Evolutionary conservation across 345 rosid species (phyloP).

Genomic region (Stellera chamaejasme): DNA sequence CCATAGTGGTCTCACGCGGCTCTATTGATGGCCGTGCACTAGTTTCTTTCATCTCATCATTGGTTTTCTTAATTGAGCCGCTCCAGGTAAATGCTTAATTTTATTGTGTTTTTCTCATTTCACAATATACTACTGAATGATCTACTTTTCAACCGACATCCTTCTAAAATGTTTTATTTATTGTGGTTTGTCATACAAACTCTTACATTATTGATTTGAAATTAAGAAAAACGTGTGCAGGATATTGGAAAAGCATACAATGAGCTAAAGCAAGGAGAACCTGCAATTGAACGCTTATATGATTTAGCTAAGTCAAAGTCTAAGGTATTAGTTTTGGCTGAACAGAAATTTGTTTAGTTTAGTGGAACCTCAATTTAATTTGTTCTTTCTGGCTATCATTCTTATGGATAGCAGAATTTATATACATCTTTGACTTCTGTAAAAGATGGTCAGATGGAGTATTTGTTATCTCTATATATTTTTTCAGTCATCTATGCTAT

Average conservation of each 20-base stretch:
- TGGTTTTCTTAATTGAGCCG: slow-evolving; percentile 81
- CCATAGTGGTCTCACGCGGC: slow-evolving; percentile 58
- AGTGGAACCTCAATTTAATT: no score
- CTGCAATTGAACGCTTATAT: slow-evolving; percentile 76
- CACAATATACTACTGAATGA: background rate
- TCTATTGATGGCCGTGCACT: slow-evolving; percentile 51
- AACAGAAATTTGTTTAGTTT: background rate
- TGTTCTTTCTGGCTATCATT: no score
- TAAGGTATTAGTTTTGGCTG: slow-evolving; percentile 35
- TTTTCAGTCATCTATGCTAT: no score
- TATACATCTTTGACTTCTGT: no score
- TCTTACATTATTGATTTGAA: slow-evolving; percentile 31
- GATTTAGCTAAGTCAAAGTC: slow-evolving; percentile 49
- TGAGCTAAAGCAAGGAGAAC: slow-evolving; percentile 95
- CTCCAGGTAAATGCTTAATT: slow-evolving; percentile 52
- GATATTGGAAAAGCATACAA: slow-evolving; percentile 89
- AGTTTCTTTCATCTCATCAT: slow-evolving; percentile 73
- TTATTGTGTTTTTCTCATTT: background rate
- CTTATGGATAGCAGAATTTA: no score
- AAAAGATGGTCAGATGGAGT: no score
- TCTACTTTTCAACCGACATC: background rate
- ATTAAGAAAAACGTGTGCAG: slow-evolving; percentile 33
- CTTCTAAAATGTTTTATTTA: background rate
- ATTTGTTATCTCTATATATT: no score
- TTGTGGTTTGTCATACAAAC: no score